phyloP scores from a whole-genome alignment of 768 basidiomycete species.

The Termitomyces sp. region DNA sequence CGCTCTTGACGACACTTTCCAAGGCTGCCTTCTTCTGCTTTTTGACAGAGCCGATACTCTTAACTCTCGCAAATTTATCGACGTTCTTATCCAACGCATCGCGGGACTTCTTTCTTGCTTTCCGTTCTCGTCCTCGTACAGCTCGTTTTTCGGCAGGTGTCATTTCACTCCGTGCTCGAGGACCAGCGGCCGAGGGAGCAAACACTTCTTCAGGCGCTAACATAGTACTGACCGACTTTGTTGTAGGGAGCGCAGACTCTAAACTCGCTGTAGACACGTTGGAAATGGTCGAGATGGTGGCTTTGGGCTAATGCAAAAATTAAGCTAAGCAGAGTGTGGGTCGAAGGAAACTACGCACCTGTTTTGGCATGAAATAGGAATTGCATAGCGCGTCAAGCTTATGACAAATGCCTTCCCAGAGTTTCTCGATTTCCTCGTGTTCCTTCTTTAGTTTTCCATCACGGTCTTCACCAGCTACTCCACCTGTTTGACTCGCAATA shows the following conservation, averaged over 20 bases:
- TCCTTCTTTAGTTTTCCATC: slow-evolving; percentile 87
- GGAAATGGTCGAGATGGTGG: slow-evolving; percentile 75
- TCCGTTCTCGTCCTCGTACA: slow-evolving; percentile 61
- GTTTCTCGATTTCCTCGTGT: slow-evolving; percentile 76
- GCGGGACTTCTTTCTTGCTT: slow-evolving; percentile 63
- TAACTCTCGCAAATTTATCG: slow-evolving; percentile 55
- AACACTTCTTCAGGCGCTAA: slow-evolving; percentile 94
- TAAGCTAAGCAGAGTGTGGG: background rate
- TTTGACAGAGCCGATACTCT: slow-evolving; percentile 51
- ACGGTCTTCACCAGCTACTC: slow-evolving; percentile 58
- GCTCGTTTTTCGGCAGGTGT: slow-evolving; percentile 81
- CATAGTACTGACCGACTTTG: slow-evolving; percentile 68
- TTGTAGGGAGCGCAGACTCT: slow-evolving; percentile 88
- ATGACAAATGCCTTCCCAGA: slow-evolving; percentile 81
- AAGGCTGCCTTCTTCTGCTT: slow-evolving; percentile 83
- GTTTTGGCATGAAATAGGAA: slow-evolving; percentile 92
- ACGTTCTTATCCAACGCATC: slow-evolving; percentile 59
- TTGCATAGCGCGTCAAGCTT: slow-evolving; percentile 95
- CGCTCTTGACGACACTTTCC: slow-evolving; percentile 76
- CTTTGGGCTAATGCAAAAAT: slow-evolving; percentile 64
- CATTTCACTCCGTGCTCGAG: slow-evolving; percentile 71
- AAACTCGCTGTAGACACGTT: slow-evolving; percentile 78
- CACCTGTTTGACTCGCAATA: slow-evolving; percentile 57
- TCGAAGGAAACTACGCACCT: slow-evolving; percentile 43
- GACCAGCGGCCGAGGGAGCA: slow-evolving; percentile 47